A percentile compares a stretch with the other conserved stretches of the same genome.
phyloP scores from a whole-genome alignment of 768 basidiomycete species.

The Cyclocybe aegerita region DNA sequence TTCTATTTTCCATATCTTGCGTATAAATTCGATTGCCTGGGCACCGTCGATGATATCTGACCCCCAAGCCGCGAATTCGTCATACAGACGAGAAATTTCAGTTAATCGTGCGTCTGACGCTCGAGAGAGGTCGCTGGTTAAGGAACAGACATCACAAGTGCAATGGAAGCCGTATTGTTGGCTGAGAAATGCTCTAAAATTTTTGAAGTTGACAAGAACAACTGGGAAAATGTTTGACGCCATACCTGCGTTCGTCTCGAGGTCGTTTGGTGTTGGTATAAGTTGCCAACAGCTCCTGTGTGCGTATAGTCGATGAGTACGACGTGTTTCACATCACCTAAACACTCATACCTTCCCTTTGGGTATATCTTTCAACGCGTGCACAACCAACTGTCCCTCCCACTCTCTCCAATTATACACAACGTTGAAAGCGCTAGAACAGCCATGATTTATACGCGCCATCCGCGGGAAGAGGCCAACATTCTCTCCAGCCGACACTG shows the following conservation, averaged over 20 bases:
- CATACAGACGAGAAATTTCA: conserved; percentile 44
- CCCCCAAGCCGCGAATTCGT: conserved; percentile 50
- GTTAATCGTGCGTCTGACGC: conserved; percentile 52
- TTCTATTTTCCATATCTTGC: conserved; percentile 56
- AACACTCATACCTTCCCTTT: conserved; percentile 45
- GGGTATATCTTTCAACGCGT: conserved; percentile 54
- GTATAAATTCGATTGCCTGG: conserved; percentile 48
- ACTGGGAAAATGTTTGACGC: background rate
- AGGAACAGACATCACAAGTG: conserved; percentile 56
- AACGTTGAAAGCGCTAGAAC: conserved; percentile 64
- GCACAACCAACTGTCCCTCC: conserved; percentile 49
- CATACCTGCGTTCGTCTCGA: conserved; percentile 53
- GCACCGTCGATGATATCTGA: conserved; percentile 39
- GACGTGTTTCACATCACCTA: conserved; percentile 1
- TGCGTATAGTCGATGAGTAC: background rate
- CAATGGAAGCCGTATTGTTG: conserved; percentile 60
- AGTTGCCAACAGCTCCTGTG: conserved; percentile 60
- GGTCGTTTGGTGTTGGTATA: conserved; percentile 59
- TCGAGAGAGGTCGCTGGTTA: conserved; percentile 44
- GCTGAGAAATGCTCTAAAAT: conserved; percentile 44
- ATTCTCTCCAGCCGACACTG: conserved; percentile 49
- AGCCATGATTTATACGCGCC: conserved; percentile 69
- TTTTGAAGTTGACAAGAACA: background rate
- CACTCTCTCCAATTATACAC: conserved; percentile 60
- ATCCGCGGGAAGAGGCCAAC: conserved; percentile 69